phyloP scores from a whole-genome alignment of 805 yeast species.

The Wickerhamomyces canadensis region DNA sequence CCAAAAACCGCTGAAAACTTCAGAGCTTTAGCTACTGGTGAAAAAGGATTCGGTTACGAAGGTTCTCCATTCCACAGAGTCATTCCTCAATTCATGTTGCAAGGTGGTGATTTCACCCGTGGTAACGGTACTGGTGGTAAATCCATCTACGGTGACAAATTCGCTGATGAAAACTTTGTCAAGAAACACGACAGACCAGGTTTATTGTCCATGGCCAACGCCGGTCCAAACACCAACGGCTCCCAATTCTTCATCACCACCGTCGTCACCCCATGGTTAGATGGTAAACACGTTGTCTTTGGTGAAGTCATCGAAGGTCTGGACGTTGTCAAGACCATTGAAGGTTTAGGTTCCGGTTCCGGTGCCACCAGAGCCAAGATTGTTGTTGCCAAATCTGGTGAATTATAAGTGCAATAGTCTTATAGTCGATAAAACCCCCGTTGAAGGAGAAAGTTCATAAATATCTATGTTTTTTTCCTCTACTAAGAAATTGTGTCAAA shows the following conservation, averaged over 20 bases:
- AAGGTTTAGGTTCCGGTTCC: slow-evolving; percentile 64
- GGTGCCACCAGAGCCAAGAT: slow-evolving; percentile 70
- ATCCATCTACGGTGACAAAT: slow-evolving; percentile 77
- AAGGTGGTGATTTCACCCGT: slow-evolving; percentile 92
- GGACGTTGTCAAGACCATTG: slow-evolving; percentile 82
- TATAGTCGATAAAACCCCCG: too few relatives aligned
- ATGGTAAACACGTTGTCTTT: slow-evolving; percentile 92
- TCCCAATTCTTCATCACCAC: slow-evolving; percentile 97
- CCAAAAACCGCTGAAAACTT: slow-evolving; percentile 97
- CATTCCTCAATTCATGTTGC: slow-evolving; percentile 96
- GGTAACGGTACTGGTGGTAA: slow-evolving; percentile 98
- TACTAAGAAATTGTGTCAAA: too few relatives aligned
- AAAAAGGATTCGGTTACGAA: slow-evolving; percentile 91
- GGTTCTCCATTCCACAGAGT: slow-evolving; percentile 95
- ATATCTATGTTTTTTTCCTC: too few relatives aligned
- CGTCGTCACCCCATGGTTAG: slow-evolving; percentile 81
- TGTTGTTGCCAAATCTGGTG: slow-evolving; percentile 53
- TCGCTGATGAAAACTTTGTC: slow-evolving; percentile 72
- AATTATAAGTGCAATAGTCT: slow-evolving; percentile 24
- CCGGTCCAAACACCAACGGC: slow-evolving; percentile 98
- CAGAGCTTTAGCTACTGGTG: slow-evolving; percentile 93
- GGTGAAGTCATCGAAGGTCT: slow-evolving; percentile 86
- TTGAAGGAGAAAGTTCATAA: too few relatives aligned
- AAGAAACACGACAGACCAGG: slow-evolving; percentile 76
- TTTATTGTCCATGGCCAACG: slow-evolving; percentile 93